Evolutionary conservation across 1,139 yeast genomes (phyloP).

Genomic region (Lodderomyces beijingensis): DNA sequence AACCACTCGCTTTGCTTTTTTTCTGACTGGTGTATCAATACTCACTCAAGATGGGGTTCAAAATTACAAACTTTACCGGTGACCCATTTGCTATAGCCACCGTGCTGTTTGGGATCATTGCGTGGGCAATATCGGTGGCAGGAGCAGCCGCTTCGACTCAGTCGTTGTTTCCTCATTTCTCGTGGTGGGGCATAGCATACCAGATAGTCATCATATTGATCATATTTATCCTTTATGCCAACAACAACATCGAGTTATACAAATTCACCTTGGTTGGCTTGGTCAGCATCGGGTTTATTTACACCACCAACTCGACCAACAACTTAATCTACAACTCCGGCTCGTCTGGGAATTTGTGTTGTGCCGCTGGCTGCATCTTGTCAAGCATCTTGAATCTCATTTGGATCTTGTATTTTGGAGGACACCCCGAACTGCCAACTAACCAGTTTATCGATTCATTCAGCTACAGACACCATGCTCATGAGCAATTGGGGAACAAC

Average conservation of each 20-base stretch:
- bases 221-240: constrained; percentile 58
- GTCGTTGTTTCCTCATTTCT: constrained; percentile 63
- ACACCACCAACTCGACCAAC: constrained; percentile 80
- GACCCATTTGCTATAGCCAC: constrained; percentile 74
- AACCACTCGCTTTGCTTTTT: too few relatives aligned
- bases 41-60: constrained; percentile 36
- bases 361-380: constrained; percentile 88
- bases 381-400: constrained; percentile 72
- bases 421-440: constrained; percentile 73
- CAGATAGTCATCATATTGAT: constrained; percentile 58
- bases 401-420: constrained; percentile 87
- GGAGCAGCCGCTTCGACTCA: constrained; percentile 71
- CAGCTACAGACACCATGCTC: constrained; percentile 32
- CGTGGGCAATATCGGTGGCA: constrained; percentile 84
- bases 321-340: constrained; percentile 65
- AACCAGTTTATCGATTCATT: constrained; percentile 84
- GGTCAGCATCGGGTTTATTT: constrained; percentile 66
- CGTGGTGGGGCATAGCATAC: constrained; percentile 98
- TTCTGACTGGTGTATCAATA: too few relatives aligned
- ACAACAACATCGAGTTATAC: constrained; percentile 69
- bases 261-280: constrained; percentile 57
- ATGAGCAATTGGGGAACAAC: constrained; percentile 12
- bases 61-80: constrained; percentile 50
- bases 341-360: constrained; percentile 67
- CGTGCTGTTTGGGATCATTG: constrained; percentile 53